phyloP scores from a whole-genome alignment of 225 moss, liverwort and hornwort species.

The Asterella californica region DNA sequence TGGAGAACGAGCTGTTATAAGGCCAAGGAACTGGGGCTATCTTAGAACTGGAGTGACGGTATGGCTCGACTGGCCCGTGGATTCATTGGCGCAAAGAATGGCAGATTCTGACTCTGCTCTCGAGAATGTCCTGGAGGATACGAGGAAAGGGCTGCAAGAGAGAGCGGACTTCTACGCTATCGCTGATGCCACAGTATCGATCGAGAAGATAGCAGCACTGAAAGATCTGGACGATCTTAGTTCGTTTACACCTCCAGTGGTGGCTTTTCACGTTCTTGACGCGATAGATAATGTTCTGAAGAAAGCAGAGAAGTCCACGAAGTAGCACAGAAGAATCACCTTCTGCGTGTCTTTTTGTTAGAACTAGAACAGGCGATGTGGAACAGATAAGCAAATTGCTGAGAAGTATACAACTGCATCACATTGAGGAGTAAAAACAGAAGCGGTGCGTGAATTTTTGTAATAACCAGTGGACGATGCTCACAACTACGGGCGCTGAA shows the following conservation, averaged over 20 bases:
- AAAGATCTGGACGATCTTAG: background rate
- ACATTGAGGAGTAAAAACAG: background rate
- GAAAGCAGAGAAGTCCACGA: background rate
- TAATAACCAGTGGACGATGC: background rate
- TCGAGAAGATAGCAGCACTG: slow-evolving; percentile 8
- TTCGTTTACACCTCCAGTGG: background rate
- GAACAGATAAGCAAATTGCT: slow-evolving; percentile 1
- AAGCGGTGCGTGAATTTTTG: no score
- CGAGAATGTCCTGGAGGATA: background rate
- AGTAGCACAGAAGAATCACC: background rate
- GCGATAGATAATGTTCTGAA: slow-evolving; percentile 12
- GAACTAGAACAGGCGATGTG: background rate
- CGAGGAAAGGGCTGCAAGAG: background rate
- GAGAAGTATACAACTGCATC: background rate
- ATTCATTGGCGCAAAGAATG: slow-evolving; percentile 58
- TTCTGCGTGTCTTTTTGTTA: background rate
- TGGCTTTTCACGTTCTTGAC: slow-evolving; percentile 15
- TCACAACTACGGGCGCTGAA: background rate
- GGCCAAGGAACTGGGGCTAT: slow-evolving; percentile 76
- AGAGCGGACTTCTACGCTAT: slow-evolving; percentile 11
- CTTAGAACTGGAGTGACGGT: slow-evolving; percentile 78
- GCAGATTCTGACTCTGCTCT: slow-evolving; percentile 3
- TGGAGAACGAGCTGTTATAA: slow-evolving; percentile 66
- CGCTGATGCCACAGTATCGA: slow-evolving; percentile 13
- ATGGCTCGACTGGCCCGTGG: slow-evolving; percentile 81